Base-by-base conservation (phyloP, 176 grass and related monocot genomes). In the Zea luxurians region DNA sequence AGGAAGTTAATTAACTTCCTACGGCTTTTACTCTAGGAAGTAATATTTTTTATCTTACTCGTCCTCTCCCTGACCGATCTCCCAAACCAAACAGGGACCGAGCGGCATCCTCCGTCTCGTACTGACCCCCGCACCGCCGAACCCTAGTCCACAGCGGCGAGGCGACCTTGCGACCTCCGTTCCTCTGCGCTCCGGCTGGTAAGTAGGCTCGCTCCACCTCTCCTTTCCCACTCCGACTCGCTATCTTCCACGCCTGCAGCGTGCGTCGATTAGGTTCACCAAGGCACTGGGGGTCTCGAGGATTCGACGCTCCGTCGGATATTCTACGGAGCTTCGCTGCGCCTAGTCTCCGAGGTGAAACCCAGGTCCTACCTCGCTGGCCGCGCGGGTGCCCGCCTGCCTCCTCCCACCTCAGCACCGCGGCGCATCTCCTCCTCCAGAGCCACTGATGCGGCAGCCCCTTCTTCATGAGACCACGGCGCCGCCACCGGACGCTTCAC, bases 131-230 rank as follows among this genome's bases (percentile, higher is more conserved):
- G 27, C 27, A 27, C 27, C 27, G 27, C 27, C 27, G 1, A 27
- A 27, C 27, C 27, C 27, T 27, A 27, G 27, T 27, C 27, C 27
- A 27, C 27, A 27, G 27, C 27, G 27, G 27, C 1, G 27, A 27
- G 27, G 27, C 27, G 27, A 27, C 27, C 27, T 7, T 72, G 48
- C 48, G 16, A 18, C 45, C 34, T 17, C 27, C 47, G 11, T 13
- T 3, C 8, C 47, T 6, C 27, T 46, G 37, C 68, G 21, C 13
- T 71, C 27, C 48, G 53, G 21, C 18, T 57, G 76, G 83, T 85
- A 80, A 74, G 50, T 8, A 0, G 60, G 1, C 40, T 48, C 53
- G 4, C 21, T 37, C 7, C 27, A 37, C 60, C 18, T 44, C 74
- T 0, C 36, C 42, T 38, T n/a, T 13, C 1, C 36, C 10, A 1